These are phyloP conservation scores for Exidia glandulosa DNA, from an alignment of 768 basidiomycete genomes.

Conservation along the genomic window DNA sequence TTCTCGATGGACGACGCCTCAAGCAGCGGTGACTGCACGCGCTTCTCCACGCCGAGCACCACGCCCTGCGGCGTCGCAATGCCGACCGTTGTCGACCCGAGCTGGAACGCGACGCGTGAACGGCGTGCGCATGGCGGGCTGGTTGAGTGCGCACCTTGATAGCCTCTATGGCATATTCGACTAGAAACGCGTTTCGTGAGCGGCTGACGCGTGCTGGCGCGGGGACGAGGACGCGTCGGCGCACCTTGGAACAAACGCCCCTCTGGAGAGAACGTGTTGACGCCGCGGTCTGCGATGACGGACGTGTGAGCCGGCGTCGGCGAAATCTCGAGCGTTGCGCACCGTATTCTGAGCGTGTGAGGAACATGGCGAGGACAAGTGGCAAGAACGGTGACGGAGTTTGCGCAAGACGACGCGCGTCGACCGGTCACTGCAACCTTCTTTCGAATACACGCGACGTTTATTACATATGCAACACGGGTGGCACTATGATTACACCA, in stretches of 20 bases:
- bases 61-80: conserved; percentile 85
- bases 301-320: not conserved
- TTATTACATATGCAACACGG: no score
- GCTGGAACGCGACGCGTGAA: conserved; percentile 35
- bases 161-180: conserved; percentile 99
- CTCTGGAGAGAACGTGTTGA: conserved; percentile 98
- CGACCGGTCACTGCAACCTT: no score
- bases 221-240: conserved; percentile 6
- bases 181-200: conserved; percentile 33
- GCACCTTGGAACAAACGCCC: conserved; percentile 96
- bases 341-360: conserved; percentile 96
- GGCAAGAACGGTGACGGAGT: not conserved
- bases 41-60: conserved; percentile 94
- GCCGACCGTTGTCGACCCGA: conserved; percentile 96
- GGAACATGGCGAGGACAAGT: conserved; percentile 48
- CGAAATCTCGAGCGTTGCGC: conserved; percentile 1
- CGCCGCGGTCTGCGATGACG: conserved; percentile 68
- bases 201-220: not conserved
- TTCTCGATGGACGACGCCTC: conserved; percentile 96
- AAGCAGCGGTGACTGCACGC: conserved; percentile 91
- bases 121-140: not conserved
- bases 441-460: no score
- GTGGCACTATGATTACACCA: no score
- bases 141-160: conserved; percentile 58
- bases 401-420: not conserved